Percentiles rank a stretch among this genome's conserved stretches.
phyloP scores from a whole-genome alignment of 2,329 filamentous ascomycete species.

The Chrysoporthe austroafricana region DNA sequence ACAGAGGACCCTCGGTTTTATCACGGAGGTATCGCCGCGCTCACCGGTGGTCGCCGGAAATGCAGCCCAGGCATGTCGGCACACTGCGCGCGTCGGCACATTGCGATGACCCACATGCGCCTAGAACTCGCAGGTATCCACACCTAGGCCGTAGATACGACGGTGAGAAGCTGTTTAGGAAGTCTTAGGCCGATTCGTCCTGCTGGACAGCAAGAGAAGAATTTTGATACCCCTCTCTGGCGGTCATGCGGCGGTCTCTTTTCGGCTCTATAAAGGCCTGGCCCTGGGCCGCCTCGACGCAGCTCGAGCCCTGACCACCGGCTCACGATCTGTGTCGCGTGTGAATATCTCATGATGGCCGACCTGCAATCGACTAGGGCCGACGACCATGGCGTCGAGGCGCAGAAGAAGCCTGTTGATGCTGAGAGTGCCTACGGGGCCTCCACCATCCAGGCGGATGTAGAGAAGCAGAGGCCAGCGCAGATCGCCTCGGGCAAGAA shows the following conservation, averaged over 20 bases:
- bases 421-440: constrained; percentile 14
- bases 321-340: not conserved
- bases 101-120: not conserved
- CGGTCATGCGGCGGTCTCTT: not conserved
- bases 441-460: constrained; percentile 12
- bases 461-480: constrained; percentile 9
- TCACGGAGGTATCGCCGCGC: not conserved
- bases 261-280: not conserved
- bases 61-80: not conserved
- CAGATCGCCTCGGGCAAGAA: constrained; percentile 10
- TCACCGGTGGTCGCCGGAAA: not conserved
- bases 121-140: not conserved
- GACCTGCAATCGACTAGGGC: not conserved
- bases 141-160: not conserved
- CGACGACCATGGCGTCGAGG: constrained; percentile 3
- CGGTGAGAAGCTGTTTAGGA: not conserved
- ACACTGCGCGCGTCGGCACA: not conserved
- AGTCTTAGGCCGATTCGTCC: not conserved
- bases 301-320: not conserved
- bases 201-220: not conserved
- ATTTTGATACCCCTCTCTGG: not conserved
- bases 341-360: not conserved
- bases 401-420: constrained; percentile 7
- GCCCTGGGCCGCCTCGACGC: not conserved
- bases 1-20: not conserved